Base-by-base conservation (phyloP, 768 basidiomycete species). In the Lentinula aciculospora region DNA sequence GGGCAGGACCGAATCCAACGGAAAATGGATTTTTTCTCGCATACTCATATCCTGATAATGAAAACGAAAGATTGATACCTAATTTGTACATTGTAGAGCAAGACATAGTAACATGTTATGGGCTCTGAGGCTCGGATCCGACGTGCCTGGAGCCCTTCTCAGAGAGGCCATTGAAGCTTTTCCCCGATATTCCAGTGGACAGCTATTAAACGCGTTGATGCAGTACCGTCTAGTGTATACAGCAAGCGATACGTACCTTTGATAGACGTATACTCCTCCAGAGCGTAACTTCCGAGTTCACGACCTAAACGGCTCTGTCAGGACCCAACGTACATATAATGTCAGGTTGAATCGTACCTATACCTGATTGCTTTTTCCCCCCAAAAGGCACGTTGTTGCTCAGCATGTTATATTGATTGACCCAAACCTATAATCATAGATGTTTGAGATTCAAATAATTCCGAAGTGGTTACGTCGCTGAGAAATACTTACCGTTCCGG, bases 321-420 rank as follows among this genome's bases (percentile, higher is more conserved):
- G 23, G 23, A 44, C 42, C 42, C 9, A 23, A 19, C n/a, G 17
- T 39, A 13, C n/a, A 17, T 44, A 4, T 21, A 23, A 44, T 19
- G 8, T 44, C 42, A 19, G 42, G 19, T 44, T 3, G 42, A 57
- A 21, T 72, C 80, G 58, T 63, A 89, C 90, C 88, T 65, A 91
- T 85, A 53, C 94, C 94, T 42, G 89, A 91, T 68, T 92, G 88
- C 72, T 95, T 96, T 76, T 90, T 96, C 23, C 95, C 96, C 36
- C 96, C 95, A 66, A 98, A 98, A 1, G 96, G 96, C 45, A 94
- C 87, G 59, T 95, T 92, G 69, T 91, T 92, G 72, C 83, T 81
- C 57, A 96, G 70, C 12, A 89, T 40, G 66, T 88, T 89, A 73
- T 94, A 95, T 66, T 92, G 87, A 71, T 98, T 98, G 59, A 94